Percentiles rank a stretch among this genome's conserved stretches.
Evolutionary conservation across 179 eudicot genomes (phyloP).

Genomic region (Monotropa hypopitys): DNA sequence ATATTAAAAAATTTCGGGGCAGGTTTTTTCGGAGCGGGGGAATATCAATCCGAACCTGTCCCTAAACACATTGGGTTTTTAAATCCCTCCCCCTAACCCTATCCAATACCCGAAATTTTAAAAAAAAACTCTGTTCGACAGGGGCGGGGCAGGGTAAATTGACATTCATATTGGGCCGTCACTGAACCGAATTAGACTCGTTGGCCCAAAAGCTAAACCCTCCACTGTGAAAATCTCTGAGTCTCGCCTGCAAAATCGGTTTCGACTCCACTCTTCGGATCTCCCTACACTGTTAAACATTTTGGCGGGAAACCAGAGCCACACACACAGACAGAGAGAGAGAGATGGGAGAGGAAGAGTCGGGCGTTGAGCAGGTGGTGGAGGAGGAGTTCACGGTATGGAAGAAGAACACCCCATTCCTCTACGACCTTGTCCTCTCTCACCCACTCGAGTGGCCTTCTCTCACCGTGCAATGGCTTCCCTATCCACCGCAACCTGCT

Average conservation of each 20-base stretch:
- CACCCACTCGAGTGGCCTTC: slow-evolving; percentile 90
- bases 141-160: too few relatives aligned
- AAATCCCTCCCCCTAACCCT: too few relatives aligned
- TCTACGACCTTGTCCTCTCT: slow-evolving; percentile 62
- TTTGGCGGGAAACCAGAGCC: slow-evolving; percentile 21
- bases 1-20: too few relatives aligned
- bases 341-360: slow-evolving; percentile 18
- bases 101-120: too few relatives aligned
- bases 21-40: too few relatives aligned
- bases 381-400: slow-evolving; percentile 69
- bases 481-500: slow-evolving; percentile 27
- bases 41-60: too few relatives aligned
- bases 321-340: background rate
- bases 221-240: background rate
- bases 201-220: background rate
- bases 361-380: slow-evolving; percentile 24
- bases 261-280: too few relatives aligned
- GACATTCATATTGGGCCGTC: background rate
- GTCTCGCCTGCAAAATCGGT: background rate
- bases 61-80: too few relatives aligned
- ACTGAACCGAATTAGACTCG: background rate
- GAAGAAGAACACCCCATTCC: slow-evolving; percentile 86
- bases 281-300: background rate
- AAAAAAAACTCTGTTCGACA: too few relatives aligned
- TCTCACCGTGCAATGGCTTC: slow-evolving; percentile 84